A percentile compares a stretch with the other conserved stretches of the same genome.
Conservation (phyloP, 148 eudicot species). For the Polygonum aviculare region DNA sequence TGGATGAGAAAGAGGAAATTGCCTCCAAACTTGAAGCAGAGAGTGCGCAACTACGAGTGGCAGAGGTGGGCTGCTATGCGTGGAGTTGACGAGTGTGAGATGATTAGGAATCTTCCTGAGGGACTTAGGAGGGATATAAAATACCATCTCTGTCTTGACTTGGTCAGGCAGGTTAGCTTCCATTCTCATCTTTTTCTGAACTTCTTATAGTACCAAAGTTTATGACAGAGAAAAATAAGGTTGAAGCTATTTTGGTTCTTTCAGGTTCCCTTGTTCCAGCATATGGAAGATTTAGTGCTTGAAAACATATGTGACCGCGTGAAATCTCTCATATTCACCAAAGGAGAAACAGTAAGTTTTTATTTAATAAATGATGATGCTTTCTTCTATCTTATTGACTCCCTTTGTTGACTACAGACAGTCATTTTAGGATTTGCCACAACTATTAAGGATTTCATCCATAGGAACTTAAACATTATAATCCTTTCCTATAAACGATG, state of each 20-base stretch:
- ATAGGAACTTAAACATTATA: too few relatives aligned
- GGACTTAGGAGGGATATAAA: conserved; percentile 91
- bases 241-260: neutral
- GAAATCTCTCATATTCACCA: conserved; percentile 81
- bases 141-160: conserved; percentile 79
- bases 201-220: neutral
- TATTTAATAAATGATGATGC: neutral
- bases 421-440: too few relatives aligned
- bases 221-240: neutral
- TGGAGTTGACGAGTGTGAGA: conserved; percentile 89
- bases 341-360: conserved; percentile 70
- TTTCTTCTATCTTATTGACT: neutral
- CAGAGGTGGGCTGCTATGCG: conserved; percentile 98
- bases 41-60: conserved; percentile 81
- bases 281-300: conserved; percentile 80
- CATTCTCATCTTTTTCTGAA: neutral
- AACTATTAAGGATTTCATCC: too few relatives aligned
- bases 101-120: conserved; percentile 85
- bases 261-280: conserved; percentile 89
- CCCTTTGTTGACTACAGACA: too few relatives aligned
- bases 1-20: conserved; percentile 85
- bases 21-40: conserved; percentile 54
- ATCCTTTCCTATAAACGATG: too few relatives aligned
- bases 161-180: conserved; percentile 64
- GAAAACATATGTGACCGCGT: conserved; percentile 96